Base-by-base conservation (phyloP, 2,329 filamentous ascomycete species). In the Epichloe scottii region DNA sequence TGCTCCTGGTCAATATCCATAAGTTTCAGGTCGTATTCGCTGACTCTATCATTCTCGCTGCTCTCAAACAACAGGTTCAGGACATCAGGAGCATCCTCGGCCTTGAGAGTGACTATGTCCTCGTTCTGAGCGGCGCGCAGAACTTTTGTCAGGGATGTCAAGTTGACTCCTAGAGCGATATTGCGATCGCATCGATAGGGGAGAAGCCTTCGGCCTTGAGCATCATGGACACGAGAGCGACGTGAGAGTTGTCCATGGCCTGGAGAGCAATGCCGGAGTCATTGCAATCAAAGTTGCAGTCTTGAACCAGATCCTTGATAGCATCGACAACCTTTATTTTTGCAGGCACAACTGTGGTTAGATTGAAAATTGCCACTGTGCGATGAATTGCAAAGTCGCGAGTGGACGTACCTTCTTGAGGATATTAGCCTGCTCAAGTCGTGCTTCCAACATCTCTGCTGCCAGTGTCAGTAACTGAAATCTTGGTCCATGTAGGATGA, bases 201-300 rank as follows among this genome's bases (percentile, higher is more conserved):
- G 83, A 84, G 78, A 98, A 98, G 60, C 83, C 84, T 68, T 97
- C 93, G 54, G 91, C 87, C 75, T 93, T 93, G 69, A 98, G 86
- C 78, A 95, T 84, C 93, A 98, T 98, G 59, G 93, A 96, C 50
- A 98, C 93, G 51, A 98, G 87, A 56, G 93, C 93, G 62, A 98
- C 93, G 73, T 98, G 93, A 48, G 90, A 97, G 81, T 97, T 98
- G 78, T 98, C 93, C 94, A 98, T 98, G 65, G 93, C 93, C 73
- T 98, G 93, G 51, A 98, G 87, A 48, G 91, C 90, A 65, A 98
- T 93, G 56, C 93, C 93, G 51, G 89, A 91, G 78, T 98, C 94
- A 85, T 97, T 98, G 85, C 94, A 98, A 79, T 98, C 93, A 75
- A 98, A 98, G 75, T 98, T 98, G 84, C 93, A 98, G 75, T 98